phyloP scores from a whole-genome alignment of 495 filamentous ascomycete species.

The Daldinia caldariorum region DNA sequence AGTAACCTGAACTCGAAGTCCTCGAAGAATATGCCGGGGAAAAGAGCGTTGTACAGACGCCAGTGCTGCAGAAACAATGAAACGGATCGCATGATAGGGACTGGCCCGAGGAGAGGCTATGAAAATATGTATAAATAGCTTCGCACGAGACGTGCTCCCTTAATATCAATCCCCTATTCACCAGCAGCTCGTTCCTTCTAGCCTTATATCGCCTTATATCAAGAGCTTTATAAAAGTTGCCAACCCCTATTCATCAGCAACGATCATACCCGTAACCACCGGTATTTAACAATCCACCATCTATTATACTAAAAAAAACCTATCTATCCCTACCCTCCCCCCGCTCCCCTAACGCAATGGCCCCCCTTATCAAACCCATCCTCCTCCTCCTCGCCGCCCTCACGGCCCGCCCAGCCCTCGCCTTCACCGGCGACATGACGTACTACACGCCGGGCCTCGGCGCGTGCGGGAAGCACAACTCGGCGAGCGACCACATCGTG shows the following conservation, averaged over 20 bases:
- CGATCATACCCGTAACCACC: background rate
- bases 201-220: background rate
- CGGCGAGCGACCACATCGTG: constrained; percentile 53
- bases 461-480: constrained; percentile 57
- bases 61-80: background rate
- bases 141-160: background rate
- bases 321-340: too few species aligned
- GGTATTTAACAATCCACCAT: background rate
- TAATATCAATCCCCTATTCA: background rate
- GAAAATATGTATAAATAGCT: background rate
- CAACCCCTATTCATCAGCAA: background rate
- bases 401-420: constrained; percentile 13
- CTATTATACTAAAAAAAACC: too few species aligned
- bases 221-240: background rate
- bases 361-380: constrained; percentile 15
- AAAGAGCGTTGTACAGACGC: background rate
- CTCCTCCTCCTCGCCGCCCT: constrained; percentile 25
- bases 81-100: background rate
- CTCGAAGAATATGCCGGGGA: background rate
- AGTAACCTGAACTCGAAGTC: background rate
- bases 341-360: too few species aligned
- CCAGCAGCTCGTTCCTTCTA: background rate
- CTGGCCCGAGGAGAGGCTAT: too few species aligned
- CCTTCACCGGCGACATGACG: constrained; percentile 57
- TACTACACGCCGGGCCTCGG: constrained; percentile 60